Evolutionary conservation across 106 monocot genomes (phyloP).

Genomic region (Triglochin maritima): DNA sequence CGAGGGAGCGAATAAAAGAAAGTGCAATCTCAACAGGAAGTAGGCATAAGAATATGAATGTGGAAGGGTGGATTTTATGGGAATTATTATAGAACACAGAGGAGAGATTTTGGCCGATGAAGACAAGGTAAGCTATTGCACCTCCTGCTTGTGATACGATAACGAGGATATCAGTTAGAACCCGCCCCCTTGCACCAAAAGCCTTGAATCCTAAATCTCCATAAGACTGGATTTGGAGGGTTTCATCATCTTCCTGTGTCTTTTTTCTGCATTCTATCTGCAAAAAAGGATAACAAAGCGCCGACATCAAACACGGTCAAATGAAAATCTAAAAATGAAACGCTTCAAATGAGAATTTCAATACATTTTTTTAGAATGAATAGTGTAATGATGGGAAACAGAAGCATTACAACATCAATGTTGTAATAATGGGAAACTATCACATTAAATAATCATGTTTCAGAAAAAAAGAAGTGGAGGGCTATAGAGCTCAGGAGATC

Average conservation of each 20-base stretch:
- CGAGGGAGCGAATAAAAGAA: slow-evolving; percentile 68
- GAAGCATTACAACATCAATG: neutral
- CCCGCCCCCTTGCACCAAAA: slow-evolving; percentile 54
- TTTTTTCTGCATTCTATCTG: slow-evolving; percentile 75
- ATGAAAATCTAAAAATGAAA: neutral
- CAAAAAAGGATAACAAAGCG: neutral
- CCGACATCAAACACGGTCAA: neutral
- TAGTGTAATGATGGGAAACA: neutral
- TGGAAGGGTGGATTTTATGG: slow-evolving; percentile 23
- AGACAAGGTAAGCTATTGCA: slow-evolving; percentile 77
- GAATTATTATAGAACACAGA: slow-evolving; percentile 31
- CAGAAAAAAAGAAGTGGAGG: no score
- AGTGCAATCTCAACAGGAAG: slow-evolving; percentile 64
- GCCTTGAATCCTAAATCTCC: slow-evolving; percentile 76
- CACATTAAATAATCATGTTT: no score
- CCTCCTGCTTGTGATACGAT: slow-evolving; percentile 74
- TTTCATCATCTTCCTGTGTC: slow-evolving; percentile 34
- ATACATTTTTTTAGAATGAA: neutral
- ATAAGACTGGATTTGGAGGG: slow-evolving; percentile 34
- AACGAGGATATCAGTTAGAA: slow-evolving; percentile 65
- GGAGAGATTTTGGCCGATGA: slow-evolving; percentile 85
- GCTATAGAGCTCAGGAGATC: neutral
- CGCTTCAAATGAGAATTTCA: neutral
- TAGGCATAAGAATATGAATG: slow-evolving; percentile 59
- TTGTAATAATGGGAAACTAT: neutral